Evolutionary conservation across 352 stramenopile genomes (phyloP).

Genomic region (Saprolegnia diclina): DNA sequence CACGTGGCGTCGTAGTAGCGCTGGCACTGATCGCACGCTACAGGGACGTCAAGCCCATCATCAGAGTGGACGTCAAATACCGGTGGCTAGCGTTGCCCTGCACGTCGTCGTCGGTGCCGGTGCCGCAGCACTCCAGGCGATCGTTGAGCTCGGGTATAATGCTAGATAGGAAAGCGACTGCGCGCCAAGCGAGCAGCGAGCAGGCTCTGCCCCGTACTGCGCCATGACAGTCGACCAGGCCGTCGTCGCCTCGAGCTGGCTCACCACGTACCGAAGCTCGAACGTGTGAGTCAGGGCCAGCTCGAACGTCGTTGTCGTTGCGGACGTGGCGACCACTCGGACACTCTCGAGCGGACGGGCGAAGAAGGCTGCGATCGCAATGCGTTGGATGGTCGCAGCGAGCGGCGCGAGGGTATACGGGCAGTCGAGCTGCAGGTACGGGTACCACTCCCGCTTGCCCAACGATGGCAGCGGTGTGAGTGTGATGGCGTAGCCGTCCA

Average conservation of each 20-base stretch:
- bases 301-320: neutral
- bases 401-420: neutral
- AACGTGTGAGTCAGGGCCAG: neutral
- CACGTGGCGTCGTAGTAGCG: neutral
- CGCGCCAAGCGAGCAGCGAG: neutral
- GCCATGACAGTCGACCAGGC: neutral
- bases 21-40: constrained; percentile 8
- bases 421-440: constrained; percentile 10
- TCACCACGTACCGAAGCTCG: neutral
- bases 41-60: neutral
- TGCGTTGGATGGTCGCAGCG: neutral
- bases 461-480: neutral
- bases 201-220: neutral
- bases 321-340: neutral
- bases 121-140: neutral
- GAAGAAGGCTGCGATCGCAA: constrained; percentile 14
- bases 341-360: neutral
- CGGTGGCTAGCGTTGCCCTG: neutral
- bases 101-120: neutral
- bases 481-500: neutral
- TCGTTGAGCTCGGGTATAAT: neutral
- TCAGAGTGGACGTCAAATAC: neutral
- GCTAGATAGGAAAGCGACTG: neutral
- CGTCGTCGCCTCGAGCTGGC: neutral
- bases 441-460: neutral